Base-by-base conservation (phyloP, 805 yeast genomes). In the Ogataea chonburiensis region DNA sequence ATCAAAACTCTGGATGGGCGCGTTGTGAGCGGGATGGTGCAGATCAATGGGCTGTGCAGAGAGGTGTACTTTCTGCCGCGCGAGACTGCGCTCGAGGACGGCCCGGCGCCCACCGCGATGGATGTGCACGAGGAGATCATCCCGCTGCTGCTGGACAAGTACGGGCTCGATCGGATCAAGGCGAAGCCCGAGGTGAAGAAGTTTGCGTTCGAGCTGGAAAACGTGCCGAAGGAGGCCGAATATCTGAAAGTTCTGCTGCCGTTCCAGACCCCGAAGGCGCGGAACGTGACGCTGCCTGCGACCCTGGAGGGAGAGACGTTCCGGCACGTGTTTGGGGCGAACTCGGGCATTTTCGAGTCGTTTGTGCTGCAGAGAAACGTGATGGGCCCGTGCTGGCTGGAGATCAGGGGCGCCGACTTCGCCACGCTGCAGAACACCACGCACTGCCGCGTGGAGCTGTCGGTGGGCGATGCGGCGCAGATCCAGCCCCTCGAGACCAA, bases 341-440 rank as follows among this genome's bases (percentile, higher is more conserved):
- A 70, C 41, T 60, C 93, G 3, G 71, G 72, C 37, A 67, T 86
- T 16, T 88, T 93, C 58, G 98, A 93, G 65, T 71, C 86, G 9
- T 87, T 93, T 60, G 93, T 87, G 8, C 52, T 89, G 17, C 86
- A 81, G 58, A 71, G 85, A 49, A 80, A 82, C 49, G 71, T 93
- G 28, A 89, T 87, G 96, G 98, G 98, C 7, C 98, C 98, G 3
- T 88, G 98, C 58, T 93, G 98, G 98, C 66, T 93, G 34, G 83
- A 83, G 31, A 69, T 93, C 34, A 67, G 71, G 27, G 71, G 75
- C 33, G 82, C 81, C 31, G 79, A 81, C 43, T 82, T 84, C 49
- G 56, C 59, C 16, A 58, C 75, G 0, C 59, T 81, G 25, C 72
- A 70, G 34, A 81, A 79, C 52, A 71, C 84, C 2, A 80, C 95